Conservation (phyloP, 2,329 filamentous ascomycete genomes). For the Beauveria rudraprayagi region DNA sequence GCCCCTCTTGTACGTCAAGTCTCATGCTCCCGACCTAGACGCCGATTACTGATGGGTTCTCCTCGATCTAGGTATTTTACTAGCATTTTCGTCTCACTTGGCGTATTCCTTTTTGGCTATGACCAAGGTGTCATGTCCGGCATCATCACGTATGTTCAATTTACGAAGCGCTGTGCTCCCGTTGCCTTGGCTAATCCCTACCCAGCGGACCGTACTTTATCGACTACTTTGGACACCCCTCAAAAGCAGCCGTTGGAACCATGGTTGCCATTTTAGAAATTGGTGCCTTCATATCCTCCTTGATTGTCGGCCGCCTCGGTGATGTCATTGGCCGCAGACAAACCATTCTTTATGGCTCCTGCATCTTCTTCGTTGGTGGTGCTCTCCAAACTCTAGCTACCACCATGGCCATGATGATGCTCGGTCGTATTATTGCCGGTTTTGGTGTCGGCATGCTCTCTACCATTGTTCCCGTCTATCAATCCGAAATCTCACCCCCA, state of each 20-base stretch:
- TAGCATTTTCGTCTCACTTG: conserved; percentile 79
- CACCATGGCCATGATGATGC: conserved; percentile 83
- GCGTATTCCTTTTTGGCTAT: conserved; percentile 84
- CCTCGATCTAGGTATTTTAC: conserved; percentile 69
- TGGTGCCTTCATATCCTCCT: conserved; percentile 82
- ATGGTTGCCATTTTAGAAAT: conserved; percentile 97
- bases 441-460: conserved; percentile 82
- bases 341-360: conserved; percentile 89
- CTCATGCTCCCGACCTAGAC: conserved; percentile 14
- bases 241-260: conserved; percentile 79
- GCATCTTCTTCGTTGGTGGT: conserved; percentile 79
- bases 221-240: conserved; percentile 86
- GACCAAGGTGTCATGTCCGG: conserved; percentile 85
- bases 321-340: conserved; percentile 83
- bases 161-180: neutral
- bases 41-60: conserved; percentile 14
- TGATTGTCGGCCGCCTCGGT: conserved; percentile 79
- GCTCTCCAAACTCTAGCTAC: conserved; percentile 74
- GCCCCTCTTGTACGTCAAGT: conserved; percentile 65
- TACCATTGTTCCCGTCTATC: conserved; percentile 87
- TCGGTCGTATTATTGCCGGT: conserved; percentile 76
- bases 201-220: conserved; percentile 76
- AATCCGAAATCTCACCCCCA: conserved; percentile 90
- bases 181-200: conserved; percentile 15
- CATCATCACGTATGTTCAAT: conserved; percentile 51